phyloP scores from a whole-genome alignment of 768 basidiomycete genomes.

The Gymnopilus junonius region DNA sequence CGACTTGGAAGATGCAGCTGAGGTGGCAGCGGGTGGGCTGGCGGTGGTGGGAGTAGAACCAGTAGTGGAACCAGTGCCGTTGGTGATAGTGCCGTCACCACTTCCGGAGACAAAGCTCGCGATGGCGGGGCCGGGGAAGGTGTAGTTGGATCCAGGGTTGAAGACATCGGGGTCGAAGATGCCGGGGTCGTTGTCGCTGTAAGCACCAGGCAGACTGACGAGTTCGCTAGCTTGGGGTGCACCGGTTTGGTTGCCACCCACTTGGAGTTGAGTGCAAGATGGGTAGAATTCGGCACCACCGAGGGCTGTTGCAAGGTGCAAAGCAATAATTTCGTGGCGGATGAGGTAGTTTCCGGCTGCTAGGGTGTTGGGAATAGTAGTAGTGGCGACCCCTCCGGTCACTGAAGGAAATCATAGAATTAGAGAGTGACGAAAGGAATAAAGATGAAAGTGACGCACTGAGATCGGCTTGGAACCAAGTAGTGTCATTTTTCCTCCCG shows the following conservation, averaged over 20 bases:
- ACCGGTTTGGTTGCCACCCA: constrained; percentile 59
- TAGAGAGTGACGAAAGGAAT: not conserved
- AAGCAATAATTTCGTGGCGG: constrained; percentile 80
- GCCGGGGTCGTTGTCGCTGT: constrained; percentile 71
- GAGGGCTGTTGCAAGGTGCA: constrained; percentile 60
- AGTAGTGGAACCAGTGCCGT: constrained; percentile 3
- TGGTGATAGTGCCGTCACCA: constrained; percentile 5
- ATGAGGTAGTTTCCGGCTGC: constrained; percentile 74
- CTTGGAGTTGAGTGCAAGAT: constrained; percentile 61
- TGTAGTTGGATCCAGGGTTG: constrained; percentile 34
- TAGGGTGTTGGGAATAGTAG: constrained; percentile 54
- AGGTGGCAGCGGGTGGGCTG: not conserved
- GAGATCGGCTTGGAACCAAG: constrained; percentile 59
- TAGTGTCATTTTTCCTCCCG: constrained; percentile 41
- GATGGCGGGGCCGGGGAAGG: constrained; percentile 57
- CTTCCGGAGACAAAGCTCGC: constrained; percentile 41
- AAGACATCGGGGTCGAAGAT: constrained; percentile 60
- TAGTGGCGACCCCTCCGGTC: constrained; percentile 41
- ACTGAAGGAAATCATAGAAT: constrained; percentile 30
- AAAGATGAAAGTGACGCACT: constrained; percentile 39
- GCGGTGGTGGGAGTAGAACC: constrained; percentile 6
- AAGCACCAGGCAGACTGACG: constrained; percentile 75
- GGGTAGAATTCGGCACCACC: constrained; percentile 86
- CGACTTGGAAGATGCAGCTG: not conserved
- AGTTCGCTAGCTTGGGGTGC: constrained; percentile 50